Evolutionary conservation across 2,329 filamentous ascomycete genomes (phyloP).

Genomic region (Aspergillus pseudoglaucus): DNA sequence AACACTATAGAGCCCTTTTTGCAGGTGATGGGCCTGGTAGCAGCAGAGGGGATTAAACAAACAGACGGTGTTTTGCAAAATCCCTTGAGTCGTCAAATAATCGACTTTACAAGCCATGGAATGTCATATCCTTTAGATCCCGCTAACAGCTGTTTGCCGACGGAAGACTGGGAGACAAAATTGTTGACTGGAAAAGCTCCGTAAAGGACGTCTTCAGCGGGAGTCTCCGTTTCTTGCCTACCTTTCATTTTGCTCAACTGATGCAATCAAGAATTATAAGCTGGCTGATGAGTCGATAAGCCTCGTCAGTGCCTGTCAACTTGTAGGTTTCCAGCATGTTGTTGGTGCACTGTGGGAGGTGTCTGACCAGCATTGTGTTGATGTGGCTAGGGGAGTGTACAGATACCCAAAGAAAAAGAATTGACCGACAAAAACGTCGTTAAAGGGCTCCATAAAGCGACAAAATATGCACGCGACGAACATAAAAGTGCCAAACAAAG

Average conservation of each 20-base stretch:
- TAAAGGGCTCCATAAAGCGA: conserved; percentile 4
- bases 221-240: conserved; percentile 30
- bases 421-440: conserved; percentile 4
- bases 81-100: conserved; percentile 23
- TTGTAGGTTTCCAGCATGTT: conserved; percentile 37
- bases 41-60: neutral
- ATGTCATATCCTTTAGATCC: conserved; percentile 21
- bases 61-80: neutral
- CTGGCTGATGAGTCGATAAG: conserved; percentile 36
- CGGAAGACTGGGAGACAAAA: conserved; percentile 17
- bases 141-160: conserved; percentile 23
- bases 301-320: conserved; percentile 32
- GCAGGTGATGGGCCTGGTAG: neutral
- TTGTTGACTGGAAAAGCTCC: conserved; percentile 17
- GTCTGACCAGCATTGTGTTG: conserved; percentile 18
- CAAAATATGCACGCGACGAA: neutral
- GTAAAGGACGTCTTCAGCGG: conserved; percentile 7
- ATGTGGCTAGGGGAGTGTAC: conserved; percentile 5
- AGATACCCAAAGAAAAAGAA: neutral
- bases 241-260: conserved; percentile 35
- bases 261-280: conserved; percentile 11
- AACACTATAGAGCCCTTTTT: neutral
- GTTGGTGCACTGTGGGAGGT: conserved; percentile 39
- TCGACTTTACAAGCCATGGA: conserved; percentile 41
- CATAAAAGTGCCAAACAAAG: neutral